Percentiles rank a stretch among this genome's conserved stretches.
phyloP scores from a whole-genome alignment of 495 filamentous ascomycete species.

The Aspergillus mulundensis region DNA sequence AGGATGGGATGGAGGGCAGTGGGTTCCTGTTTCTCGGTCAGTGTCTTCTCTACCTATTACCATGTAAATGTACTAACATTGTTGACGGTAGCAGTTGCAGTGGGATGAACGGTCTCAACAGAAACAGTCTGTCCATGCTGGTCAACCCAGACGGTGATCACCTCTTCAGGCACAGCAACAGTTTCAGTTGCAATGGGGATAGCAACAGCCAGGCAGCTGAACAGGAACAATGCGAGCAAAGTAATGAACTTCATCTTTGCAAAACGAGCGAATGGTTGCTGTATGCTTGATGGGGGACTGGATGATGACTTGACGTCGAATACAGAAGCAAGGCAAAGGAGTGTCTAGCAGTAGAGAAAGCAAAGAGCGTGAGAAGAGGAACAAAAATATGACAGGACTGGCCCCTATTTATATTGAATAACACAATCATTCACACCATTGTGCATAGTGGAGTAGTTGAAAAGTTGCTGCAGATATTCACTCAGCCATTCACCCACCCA shows the following conservation, averaged over 20 bases:
- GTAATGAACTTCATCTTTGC: constrained; percentile 14
- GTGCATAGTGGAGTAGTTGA: not conserved
- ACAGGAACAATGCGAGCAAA: constrained; percentile 10
- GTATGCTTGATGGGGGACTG: not conserved
- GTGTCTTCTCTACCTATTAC: not conserved
- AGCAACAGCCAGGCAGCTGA: constrained; percentile 8
- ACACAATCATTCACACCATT: not conserved
- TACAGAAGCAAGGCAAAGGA: not conserved
- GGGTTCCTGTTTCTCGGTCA: not conserved
- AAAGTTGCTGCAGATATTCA: not conserved
- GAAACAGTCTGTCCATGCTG: constrained; percentile 51
- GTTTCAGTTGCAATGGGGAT: constrained; percentile 6
- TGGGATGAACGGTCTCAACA: constrained; percentile 17
- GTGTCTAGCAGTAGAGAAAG: not conserved
- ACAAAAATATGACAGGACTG: not conserved
- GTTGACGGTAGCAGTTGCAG: constrained; percentile 1
- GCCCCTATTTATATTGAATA: not conserved
- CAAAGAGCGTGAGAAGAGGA: not conserved
- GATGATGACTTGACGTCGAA: not conserved
- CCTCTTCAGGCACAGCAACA: constrained; percentile 20
- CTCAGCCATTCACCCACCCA: not conserved
- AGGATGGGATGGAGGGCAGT: constrained; percentile 9
- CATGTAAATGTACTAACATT: constrained; percentile 1
- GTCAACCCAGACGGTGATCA: constrained; percentile 58
- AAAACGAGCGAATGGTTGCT: not conserved